Evolutionary conservation across 2,329 filamentous ascomycete species (phyloP).

Genomic region (Cylindrodendrum hubeiense): DNA sequence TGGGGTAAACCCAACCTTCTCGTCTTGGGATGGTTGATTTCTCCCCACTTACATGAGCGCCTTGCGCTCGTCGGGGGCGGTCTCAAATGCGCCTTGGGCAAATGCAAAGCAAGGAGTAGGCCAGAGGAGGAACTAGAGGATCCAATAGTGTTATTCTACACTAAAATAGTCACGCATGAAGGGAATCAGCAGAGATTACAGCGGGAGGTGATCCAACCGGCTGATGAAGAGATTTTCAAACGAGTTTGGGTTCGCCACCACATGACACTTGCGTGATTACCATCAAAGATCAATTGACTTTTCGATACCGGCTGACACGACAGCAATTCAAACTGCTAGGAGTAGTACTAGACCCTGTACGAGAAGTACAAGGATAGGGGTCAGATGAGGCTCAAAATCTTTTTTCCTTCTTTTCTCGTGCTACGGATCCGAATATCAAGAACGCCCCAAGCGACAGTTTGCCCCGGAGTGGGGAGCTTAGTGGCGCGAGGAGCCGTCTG

Average conservation of each 20-base stretch:
- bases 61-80: background rate
- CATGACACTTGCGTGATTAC: background rate
- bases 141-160: constrained; percentile 3
- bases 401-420: background rate
- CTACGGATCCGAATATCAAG: background rate
- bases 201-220: background rate
- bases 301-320: background rate
- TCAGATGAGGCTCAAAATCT: constrained; percentile 15
- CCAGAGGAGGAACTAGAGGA: background rate
- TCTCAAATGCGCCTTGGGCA: background rate
- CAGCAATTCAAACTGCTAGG: background rate
- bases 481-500: constrained; percentile 1
- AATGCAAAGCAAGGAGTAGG: background rate
- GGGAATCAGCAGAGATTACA: background rate
- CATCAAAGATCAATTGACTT: background rate
- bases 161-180: background rate
- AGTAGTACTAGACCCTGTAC: background rate
- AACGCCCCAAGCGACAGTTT: background rate
- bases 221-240: background rate
- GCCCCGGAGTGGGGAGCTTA: background rate
- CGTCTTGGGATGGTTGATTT: constrained; percentile 8
- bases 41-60: background rate
- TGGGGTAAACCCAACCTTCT: constrained; percentile 1
- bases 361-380: background rate
- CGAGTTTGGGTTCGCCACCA: background rate